A percentile compares a stretch with the other conserved stretches of the same genome.
These are phyloP conservation scores for Rhizopus delemar DNA, from an alignment of 371 early-diverging fungal species.

Conservation along the genomic window DNA sequence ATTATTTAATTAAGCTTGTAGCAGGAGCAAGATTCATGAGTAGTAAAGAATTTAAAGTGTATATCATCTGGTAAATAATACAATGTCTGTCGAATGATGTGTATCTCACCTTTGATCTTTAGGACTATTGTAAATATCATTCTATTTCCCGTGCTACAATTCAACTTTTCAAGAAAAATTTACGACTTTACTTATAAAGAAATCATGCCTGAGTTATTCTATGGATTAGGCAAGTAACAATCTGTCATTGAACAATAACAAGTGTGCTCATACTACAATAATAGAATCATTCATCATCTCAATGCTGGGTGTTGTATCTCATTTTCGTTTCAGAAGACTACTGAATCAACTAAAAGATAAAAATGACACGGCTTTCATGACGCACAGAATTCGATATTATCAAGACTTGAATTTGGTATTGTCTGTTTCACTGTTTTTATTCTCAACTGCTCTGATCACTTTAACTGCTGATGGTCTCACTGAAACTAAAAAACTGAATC, in stretches of 20 bases:
- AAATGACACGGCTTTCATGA: conserved; percentile 35
- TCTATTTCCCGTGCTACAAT: conserved; percentile 47
- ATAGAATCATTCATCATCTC: conserved; percentile 41
- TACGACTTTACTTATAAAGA: conserved; percentile 47
- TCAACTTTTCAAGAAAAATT: conserved; percentile 41
- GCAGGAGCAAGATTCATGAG: conserved; percentile 52
- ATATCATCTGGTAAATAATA: conserved; percentile 43
- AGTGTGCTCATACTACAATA: background rate
- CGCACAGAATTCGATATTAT: conserved; percentile 44
- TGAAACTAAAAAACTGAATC: conserved; percentile 27
- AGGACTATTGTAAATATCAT: conserved; percentile 40
- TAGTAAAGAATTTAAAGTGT: conserved; percentile 51
- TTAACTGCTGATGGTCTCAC: conserved; percentile 48
- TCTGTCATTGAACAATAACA: background rate
- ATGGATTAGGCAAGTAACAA: conserved; percentile 36
- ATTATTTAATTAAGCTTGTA: conserved; percentile 53
- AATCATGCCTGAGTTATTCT: conserved; percentile 50
- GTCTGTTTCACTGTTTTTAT: conserved; percentile 32
- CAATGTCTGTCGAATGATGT: background rate
- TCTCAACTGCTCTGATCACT: conserved; percentile 35
- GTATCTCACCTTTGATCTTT: conserved; percentile 1
- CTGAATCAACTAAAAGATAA: conserved; percentile 26
- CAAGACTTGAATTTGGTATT: conserved; percentile 49
- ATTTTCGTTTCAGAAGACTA: conserved; percentile 45
- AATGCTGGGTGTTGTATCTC: conserved; percentile 46